These are phyloP conservation scores for Acer negundo DNA, from an alignment of 345 rosid species.

Conservation along the genomic window DNA sequence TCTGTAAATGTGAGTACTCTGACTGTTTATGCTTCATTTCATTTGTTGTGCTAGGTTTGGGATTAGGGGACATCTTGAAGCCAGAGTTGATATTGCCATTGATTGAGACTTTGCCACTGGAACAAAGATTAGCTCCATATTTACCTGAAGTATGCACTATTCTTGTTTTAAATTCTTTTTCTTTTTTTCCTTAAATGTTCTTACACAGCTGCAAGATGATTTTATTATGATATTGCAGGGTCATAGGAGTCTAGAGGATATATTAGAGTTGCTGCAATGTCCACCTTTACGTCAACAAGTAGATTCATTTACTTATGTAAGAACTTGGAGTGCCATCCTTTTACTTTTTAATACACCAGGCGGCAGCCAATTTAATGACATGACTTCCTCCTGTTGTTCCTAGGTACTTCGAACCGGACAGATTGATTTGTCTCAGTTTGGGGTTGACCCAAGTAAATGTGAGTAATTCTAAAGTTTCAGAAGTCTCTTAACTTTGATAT, in stretches of 20 bases:
- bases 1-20: background rate
- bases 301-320: slow-evolving; percentile 91
- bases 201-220: slow-evolving; percentile 12
- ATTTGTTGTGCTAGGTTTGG: slow-evolving; percentile 56
- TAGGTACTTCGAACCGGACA: slow-evolving; percentile 97
- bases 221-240: slow-evolving; percentile 56
- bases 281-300: slow-evolving; percentile 98
- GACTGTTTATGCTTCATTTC: slow-evolving; percentile 10
- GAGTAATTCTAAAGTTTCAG: slow-evolving; percentile 29
- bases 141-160: slow-evolving; percentile 75
- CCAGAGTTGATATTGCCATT: slow-evolving; percentile 93
- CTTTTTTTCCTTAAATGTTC: background rate
- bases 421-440: slow-evolving; percentile 92
- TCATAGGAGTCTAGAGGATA: slow-evolving; percentile 67
- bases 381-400: slow-evolving; percentile 19
- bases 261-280: slow-evolving; percentile 86
- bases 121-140: slow-evolving; percentile 65
- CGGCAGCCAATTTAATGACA: background rate
- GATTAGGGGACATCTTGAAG: slow-evolving; percentile 80
- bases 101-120: slow-evolving; percentile 65
- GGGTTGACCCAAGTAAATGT: slow-evolving; percentile 91
- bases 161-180: slow-evolving; percentile 6
- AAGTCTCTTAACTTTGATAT: slow-evolving; percentile 3
- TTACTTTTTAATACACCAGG: slow-evolving; percentile 6
- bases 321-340: slow-evolving; percentile 27